phyloP scores from a whole-genome alignment of 192 early-diverging fungal genomes.

The Coemansia reversa region DNA sequence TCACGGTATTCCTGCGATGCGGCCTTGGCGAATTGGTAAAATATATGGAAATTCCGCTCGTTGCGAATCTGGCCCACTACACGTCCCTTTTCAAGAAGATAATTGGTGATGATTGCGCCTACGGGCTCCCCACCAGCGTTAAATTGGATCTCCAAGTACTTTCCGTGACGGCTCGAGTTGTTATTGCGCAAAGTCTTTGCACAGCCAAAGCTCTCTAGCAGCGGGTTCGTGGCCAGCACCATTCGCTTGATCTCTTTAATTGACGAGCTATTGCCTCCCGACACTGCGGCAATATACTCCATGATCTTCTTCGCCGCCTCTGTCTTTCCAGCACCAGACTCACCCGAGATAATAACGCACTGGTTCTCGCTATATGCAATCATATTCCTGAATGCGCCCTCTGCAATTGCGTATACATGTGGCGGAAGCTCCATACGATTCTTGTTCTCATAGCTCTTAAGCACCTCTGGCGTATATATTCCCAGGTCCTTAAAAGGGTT shows the following conservation, averaged over 20 bases:
- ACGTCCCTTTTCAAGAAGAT: slow-evolving; percentile 94
- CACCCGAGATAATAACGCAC: slow-evolving; percentile 97
- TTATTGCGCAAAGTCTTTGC: slow-evolving; percentile 99
- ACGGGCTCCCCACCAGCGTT: slow-evolving; percentile 88
- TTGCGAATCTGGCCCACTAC: slow-evolving; percentile 91
- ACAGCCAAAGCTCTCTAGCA: slow-evolving; percentile 98
- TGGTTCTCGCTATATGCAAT: slow-evolving; percentile 98
- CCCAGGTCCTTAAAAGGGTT: slow-evolving; percentile 97
- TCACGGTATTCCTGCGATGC: slow-evolving; percentile 70
- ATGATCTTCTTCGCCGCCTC: slow-evolving; percentile 92
- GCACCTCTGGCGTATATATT: slow-evolving; percentile 89
- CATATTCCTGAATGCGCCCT: slow-evolving; percentile 89
- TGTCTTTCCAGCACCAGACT: slow-evolving; percentile 91
- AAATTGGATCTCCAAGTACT: slow-evolving; percentile 99
- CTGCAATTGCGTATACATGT: slow-evolving; percentile 98
- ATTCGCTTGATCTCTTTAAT: slow-evolving; percentile 97
- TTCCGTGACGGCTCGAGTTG: slow-evolving; percentile 98
- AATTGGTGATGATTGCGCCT: slow-evolving; percentile 97
- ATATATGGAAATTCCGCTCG: slow-evolving; percentile 98
- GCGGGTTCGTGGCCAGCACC: slow-evolving; percentile 97
- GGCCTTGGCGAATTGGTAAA: slow-evolving; percentile 88
- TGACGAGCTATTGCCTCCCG: slow-evolving; percentile 65
- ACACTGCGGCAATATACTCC: slow-evolving; percentile 98
- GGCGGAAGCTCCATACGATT: slow-evolving; percentile 87
- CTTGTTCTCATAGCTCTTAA: slow-evolving; percentile 83